Conservation (phyloP, 1,284 basidiomycete species). For the Irpex lacteus region DNA sequence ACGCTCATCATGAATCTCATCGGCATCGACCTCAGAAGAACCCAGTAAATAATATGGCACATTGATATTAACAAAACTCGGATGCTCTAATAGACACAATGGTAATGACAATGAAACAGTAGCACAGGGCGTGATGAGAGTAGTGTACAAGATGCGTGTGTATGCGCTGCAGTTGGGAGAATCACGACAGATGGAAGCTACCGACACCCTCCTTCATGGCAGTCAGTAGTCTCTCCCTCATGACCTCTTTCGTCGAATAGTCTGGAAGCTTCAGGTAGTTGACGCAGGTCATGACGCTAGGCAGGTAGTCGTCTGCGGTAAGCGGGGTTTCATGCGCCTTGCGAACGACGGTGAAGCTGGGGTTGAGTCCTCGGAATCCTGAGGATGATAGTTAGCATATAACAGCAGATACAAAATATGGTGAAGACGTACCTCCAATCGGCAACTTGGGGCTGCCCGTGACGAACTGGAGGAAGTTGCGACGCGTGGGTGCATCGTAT, state of each 20-base stretch:
- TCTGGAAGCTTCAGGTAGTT: constrained; percentile 96
- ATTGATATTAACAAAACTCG: not conserved
- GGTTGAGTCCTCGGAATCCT: constrained; percentile 96
- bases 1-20: too few species aligned
- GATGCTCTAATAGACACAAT: constrained; percentile 13
- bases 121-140: constrained; percentile 6
- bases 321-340: constrained; percentile 93
- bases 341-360: constrained; percentile 93
- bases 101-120: constrained; percentile 6
- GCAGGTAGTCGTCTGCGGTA: constrained; percentile 91
- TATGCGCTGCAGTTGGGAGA: constrained; percentile 1
- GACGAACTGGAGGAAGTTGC: constrained; percentile 94
- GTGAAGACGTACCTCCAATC: constrained; percentile 72
- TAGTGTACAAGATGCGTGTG: constrained; percentile 11
- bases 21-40: not conserved
- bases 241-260: constrained; percentile 81
- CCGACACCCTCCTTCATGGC: constrained; percentile 91
- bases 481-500: constrained; percentile 72
- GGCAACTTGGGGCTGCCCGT: constrained; percentile 94
- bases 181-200: constrained; percentile 91
- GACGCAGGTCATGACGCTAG: constrained; percentile 98
- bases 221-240: constrained; percentile 75
- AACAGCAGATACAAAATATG: too few species aligned
- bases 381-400: not conserved
- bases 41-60: not conserved